A percentile compares a stretch with the other conserved stretches of the same genome.
Conservation (phyloP, 805 yeast species). For the Saccharomyces kudriavzevii region DNA sequence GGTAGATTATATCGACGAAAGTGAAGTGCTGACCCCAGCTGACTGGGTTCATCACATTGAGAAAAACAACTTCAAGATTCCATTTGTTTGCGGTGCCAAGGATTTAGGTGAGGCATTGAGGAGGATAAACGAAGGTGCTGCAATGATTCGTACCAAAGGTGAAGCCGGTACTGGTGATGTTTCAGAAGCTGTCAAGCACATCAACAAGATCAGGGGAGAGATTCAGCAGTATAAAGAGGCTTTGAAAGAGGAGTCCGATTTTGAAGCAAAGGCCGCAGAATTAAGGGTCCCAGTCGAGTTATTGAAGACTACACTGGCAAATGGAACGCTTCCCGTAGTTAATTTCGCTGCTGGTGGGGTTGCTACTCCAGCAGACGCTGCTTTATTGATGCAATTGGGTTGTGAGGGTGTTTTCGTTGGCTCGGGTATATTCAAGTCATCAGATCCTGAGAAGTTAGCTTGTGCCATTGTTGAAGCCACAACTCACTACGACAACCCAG, state of each 20-base stretch:
- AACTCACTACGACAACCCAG: conserved; percentile 57
- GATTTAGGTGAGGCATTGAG: no score
- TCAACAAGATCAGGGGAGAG: conserved; percentile 50
- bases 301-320: conserved; percentile 36
- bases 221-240: conserved; percentile 35
- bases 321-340: conserved; percentile 68
- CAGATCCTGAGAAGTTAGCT: conserved; percentile 65
- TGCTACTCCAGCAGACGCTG: conserved; percentile 88
- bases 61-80: conserved; percentile 54
- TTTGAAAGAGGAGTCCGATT: conserved; percentile 36
- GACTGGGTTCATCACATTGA: conserved; percentile 58
- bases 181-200: conserved; percentile 73
- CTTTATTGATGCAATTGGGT: conserved; percentile 73
- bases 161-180: no score
- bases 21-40: conserved; percentile 79
- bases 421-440: conserved; percentile 69
- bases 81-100: conserved; percentile 86
- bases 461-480: conserved; percentile 74
- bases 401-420: conserved; percentile 74
- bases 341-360: conserved; percentile 86
- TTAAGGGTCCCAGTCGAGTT: conserved; percentile 53
- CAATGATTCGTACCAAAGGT: no score
- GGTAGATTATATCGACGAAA: conserved; percentile 75
- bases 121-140: no score
- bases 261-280: conserved; percentile 45